phyloP scores from a whole-genome alignment of 2,329 filamentous ascomycete genomes.

The Allantophomopsis cytisporea region DNA sequence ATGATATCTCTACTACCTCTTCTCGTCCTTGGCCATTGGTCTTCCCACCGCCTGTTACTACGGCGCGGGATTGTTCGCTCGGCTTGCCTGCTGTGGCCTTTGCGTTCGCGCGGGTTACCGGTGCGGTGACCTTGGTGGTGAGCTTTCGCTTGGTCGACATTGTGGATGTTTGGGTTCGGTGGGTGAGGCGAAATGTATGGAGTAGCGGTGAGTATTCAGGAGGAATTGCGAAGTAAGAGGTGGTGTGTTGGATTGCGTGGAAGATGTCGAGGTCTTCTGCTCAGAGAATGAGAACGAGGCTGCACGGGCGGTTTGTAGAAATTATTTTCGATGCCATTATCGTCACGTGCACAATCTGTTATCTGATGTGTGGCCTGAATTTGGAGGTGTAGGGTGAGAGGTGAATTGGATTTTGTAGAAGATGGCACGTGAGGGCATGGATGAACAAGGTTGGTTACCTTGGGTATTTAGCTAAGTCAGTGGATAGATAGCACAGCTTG shows the following conservation, averaged over 20 bases:
- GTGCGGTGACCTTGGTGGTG: conserved; percentile 39
- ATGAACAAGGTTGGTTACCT: too few relatives aligned
- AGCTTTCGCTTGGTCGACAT: conserved; percentile 52
- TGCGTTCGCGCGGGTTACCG: conserved; percentile 37
- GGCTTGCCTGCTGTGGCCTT: conserved; percentile 33
- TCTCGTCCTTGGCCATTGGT: conserved; percentile 6
- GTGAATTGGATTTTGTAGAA: too few relatives aligned
- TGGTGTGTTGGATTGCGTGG: too few relatives aligned
- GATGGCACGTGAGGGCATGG: too few relatives aligned
- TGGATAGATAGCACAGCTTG: too few relatives aligned
- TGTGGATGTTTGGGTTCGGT: conserved; percentile 1
- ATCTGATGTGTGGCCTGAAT: too few relatives aligned
- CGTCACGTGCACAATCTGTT: too few relatives aligned
- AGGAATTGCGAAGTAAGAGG: neutral
- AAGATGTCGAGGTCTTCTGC: too few relatives aligned
- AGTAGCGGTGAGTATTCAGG: neutral
- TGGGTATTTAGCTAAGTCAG: too few relatives aligned
- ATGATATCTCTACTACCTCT: conserved; percentile 38
- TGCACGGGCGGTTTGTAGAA: neutral
- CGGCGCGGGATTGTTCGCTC: conserved; percentile 44
- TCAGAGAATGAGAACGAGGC: neutral
- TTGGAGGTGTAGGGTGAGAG: too few relatives aligned
- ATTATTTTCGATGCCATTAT: too few relatives aligned
- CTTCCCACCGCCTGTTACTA: conserved; percentile 27
- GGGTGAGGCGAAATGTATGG: neutral